phyloP scores from a whole-genome alignment of 441 rosid genomes.

The Adansonia gregorii region DNA sequence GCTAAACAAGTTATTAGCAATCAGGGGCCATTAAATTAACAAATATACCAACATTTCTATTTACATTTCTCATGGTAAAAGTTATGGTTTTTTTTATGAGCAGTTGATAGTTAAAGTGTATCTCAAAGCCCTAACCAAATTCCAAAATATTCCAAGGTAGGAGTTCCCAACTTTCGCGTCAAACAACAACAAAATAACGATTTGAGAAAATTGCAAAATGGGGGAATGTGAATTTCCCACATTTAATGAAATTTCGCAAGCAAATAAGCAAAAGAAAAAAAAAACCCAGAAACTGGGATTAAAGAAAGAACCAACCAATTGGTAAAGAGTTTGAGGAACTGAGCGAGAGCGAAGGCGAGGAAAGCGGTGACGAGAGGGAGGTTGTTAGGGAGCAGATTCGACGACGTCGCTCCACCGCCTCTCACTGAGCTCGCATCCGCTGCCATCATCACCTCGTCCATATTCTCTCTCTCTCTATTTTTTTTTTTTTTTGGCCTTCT shows the following conservation, averaged over 20 bases:
- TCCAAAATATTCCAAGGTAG: neutral
- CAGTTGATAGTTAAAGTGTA: neutral
- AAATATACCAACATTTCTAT: neutral
- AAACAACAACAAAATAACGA: neutral
- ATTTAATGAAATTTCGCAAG: neutral
- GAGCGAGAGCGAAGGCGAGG: constrained; percentile 90
- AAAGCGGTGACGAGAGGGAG: constrained; percentile 88
- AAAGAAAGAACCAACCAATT: constrained; percentile 66
- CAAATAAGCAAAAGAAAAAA: constrained; percentile 14
- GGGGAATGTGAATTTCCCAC: neutral
- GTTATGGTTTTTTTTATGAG: neutral
- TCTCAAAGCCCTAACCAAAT: neutral
- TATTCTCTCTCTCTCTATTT: constrained; percentile 7
- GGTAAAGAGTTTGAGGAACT: constrained; percentile 93
- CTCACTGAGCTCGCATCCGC: constrained; percentile 52
- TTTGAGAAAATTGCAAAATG: neutral
- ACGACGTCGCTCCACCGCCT: constrained; percentile 31
- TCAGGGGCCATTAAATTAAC: neutral
- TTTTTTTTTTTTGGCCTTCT: neutral
- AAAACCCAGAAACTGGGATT: neutral
- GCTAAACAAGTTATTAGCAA: neutral
- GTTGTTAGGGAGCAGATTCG: constrained; percentile 55
- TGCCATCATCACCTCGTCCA: constrained; percentile 76
- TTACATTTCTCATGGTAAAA: neutral
- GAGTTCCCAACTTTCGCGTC: neutral